These are phyloP conservation scores for Naematelia encephala DNA, from an alignment of 768 basidiomycete species.

Conservation along the genomic window DNA sequence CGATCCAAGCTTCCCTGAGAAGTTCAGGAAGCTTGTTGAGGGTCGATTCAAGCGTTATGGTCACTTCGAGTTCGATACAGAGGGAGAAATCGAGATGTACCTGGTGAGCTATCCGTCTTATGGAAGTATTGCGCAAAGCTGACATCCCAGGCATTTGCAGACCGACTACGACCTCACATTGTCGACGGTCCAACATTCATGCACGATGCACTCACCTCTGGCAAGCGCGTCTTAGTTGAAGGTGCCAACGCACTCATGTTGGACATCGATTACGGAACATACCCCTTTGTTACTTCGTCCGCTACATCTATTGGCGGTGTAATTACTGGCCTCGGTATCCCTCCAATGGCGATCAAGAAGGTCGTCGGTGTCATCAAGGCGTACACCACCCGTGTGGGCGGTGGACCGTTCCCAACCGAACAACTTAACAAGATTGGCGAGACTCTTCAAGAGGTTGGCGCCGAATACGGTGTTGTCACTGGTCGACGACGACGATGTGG, in stretches of 20 bases:
- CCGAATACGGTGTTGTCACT: conserved; percentile 87
- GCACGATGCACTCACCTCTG: conserved; percentile 69
- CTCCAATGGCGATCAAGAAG: conserved; percentile 80
- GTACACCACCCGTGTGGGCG: conserved; percentile 97
- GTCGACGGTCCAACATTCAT: conserved; percentile 82
- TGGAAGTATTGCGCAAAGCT: too few species aligned
- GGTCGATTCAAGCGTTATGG: conserved; percentile 98
- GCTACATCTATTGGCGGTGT: conserved; percentile 92
- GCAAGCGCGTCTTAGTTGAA: conserved; percentile 85
- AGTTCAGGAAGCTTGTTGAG: conserved; percentile 94
- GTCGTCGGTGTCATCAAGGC: conserved; percentile 94
- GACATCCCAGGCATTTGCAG: conserved; percentile 74
- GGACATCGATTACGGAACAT: conserved; percentile 95
- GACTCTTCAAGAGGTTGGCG: conserved; percentile 89
- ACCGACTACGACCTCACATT: conserved; percentile 79
- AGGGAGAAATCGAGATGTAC: conserved; percentile 90
- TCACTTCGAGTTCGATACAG: conserved; percentile 96
- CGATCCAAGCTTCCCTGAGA: conserved; percentile 77
- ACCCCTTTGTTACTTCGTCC: conserved; percentile 95
- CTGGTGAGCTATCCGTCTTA: conserved; percentile 59
- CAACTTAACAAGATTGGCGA: conserved; percentile 80
- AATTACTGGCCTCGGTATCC: conserved; percentile 95
- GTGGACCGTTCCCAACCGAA: conserved; percentile 96
- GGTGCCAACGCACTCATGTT: conserved; percentile 99
- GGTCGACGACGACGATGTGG: conserved; percentile 90